Conservation (phyloP, 2,329 filamentous ascomycete species). For the Diaporthe sp. region DNA sequence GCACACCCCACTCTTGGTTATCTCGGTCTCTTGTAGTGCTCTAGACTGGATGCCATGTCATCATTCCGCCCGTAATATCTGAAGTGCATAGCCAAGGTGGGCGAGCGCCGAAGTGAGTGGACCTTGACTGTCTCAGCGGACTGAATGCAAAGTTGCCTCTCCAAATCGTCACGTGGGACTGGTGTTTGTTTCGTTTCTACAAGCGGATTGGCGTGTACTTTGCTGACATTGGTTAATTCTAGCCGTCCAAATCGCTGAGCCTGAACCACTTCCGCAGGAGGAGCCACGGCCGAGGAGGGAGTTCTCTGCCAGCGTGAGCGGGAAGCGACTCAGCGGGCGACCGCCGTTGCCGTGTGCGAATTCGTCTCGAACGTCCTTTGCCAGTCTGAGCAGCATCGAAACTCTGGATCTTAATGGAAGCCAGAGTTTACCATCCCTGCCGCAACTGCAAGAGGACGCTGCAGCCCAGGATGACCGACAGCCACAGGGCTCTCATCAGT, state of each 20-base stretch:
- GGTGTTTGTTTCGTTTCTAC: neutral
- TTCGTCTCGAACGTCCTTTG: constrained; percentile 60
- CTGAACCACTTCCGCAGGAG: constrained; percentile 53
- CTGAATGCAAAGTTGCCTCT: neutral
- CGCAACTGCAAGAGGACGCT: constrained; percentile 46
- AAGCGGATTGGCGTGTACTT: constrained; percentile 16
- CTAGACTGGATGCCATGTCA: neutral
- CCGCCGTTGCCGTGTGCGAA: constrained; percentile 50
- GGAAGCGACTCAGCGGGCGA: constrained; percentile 59
- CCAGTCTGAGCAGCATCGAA: constrained; percentile 54
- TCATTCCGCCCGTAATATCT: neutral
- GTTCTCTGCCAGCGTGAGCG: constrained; percentile 56
- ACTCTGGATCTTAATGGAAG: constrained; percentile 42
- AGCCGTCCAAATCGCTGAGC: constrained; percentile 72
- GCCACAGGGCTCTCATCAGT: constrained; percentile 40
- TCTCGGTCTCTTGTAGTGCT: constrained; percentile 21
- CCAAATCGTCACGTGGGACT: neutral
- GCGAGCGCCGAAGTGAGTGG: neutral
- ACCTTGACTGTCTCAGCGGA: constrained; percentile 17
- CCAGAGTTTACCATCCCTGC: constrained; percentile 43
- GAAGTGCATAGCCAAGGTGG: constrained; percentile 1
- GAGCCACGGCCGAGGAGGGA: constrained; percentile 56
- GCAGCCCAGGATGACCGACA: constrained; percentile 26
- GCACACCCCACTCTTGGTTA: constrained; percentile 1
- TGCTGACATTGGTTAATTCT: constrained; percentile 40